phyloP scores from a whole-genome alignment of 176 grass and related monocot species.

The Otatea glauca region DNA sequence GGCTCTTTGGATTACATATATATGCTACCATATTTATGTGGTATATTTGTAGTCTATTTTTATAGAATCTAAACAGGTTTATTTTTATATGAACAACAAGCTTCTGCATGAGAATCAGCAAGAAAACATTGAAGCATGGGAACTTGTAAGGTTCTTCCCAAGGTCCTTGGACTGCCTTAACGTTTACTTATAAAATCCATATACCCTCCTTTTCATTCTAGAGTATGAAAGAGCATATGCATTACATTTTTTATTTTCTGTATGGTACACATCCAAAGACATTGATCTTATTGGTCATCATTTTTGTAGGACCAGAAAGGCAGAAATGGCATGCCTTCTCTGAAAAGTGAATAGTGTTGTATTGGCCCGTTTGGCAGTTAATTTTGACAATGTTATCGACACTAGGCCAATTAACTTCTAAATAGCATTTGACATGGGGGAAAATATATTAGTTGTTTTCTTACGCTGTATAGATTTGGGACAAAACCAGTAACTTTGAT shows the following conservation, averaged over 20 bases:
- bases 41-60: neutral
- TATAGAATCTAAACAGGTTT: conserved; percentile 18
- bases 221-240: neutral
- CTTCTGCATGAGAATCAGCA: conserved; percentile 50
- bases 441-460: neutral
- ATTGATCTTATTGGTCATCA: neutral
- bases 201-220: neutral
- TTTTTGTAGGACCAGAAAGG: neutral
- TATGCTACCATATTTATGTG: neutral
- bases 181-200: neutral
- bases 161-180: neutral
- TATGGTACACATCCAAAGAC: neutral
- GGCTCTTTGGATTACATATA: conserved; percentile 1
- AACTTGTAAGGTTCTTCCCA: conserved; percentile 65
- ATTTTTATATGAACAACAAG: conserved; percentile 60
- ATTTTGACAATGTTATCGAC: neutral
- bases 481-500: neutral
- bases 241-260: neutral
- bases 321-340: neutral
- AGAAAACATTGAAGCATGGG: conserved; percentile 69
- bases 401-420: neutral
- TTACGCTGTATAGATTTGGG: neutral
- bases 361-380: neutral
- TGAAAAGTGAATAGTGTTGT: neutral
- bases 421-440: neutral